These are phyloP conservation scores for Hypholoma fasciculare DNA, from an alignment of 768 basidiomycete genomes.

Conservation along the genomic window DNA sequence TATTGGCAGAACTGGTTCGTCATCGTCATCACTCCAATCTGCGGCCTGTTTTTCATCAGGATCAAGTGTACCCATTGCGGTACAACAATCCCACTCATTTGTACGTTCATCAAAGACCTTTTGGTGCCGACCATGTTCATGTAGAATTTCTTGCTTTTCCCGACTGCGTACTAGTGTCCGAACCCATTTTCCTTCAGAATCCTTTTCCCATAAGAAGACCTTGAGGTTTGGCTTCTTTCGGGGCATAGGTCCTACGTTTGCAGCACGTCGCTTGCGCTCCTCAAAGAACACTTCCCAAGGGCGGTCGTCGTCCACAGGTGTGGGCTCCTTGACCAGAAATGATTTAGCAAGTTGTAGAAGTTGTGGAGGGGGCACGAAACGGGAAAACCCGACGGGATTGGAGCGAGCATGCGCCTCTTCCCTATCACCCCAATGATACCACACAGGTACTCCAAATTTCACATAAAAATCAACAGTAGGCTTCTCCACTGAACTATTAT, in stretches of 20 bases:
- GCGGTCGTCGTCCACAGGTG: not conserved
- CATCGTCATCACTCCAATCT: not conserved
- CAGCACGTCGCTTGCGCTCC: not conserved
- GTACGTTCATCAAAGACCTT: not conserved
- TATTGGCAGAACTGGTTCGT: too few species aligned
- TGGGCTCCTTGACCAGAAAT: not conserved
- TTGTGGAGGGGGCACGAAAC: slow-evolving; percentile 1
- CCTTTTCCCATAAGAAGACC: slow-evolving; percentile 12
- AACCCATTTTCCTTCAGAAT: not conserved
- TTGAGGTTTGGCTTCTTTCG: slow-evolving; percentile 1
- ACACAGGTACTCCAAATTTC: slow-evolving; percentile 6
- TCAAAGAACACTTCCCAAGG: slow-evolving; percentile 9
- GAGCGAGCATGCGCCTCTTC: not conserved
- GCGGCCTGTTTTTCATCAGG: not conserved
- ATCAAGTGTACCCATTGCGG: not conserved
- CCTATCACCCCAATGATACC: slow-evolving; percentile 6
- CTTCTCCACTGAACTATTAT: not conserved
- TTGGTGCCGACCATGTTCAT: not conserved
- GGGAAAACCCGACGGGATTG: not conserved
- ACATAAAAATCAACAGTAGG: slow-evolving; percentile 3
- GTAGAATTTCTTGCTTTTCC: not conserved
- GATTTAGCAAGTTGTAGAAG: not conserved
- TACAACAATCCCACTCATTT: slow-evolving; percentile 11
- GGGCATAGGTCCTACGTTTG: not conserved
- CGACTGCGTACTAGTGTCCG: not conserved